phyloP scores from a whole-genome alignment of 192 early-diverging fungal species.

The Entomortierella parvispora region DNA sequence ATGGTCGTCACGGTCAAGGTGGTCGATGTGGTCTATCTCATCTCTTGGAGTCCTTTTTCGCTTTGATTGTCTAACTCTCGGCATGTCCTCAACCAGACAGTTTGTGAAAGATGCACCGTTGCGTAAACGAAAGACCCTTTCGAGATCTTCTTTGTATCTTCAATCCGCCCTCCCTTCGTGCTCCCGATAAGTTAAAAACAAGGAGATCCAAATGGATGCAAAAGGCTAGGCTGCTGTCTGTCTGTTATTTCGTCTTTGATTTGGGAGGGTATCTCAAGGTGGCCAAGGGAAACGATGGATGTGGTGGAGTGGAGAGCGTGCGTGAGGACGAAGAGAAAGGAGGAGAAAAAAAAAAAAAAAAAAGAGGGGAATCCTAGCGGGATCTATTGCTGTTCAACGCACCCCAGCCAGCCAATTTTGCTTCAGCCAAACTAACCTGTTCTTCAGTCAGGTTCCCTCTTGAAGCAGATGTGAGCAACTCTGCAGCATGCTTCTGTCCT shows the following conservation, averaged over 20 bases:
- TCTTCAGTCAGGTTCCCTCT: slow-evolving; percentile 46
- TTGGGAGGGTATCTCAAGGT: not conserved
- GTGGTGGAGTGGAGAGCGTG: not conserved
- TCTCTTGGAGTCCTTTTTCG: no score
- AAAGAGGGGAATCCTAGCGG: slow-evolving; percentile 14
- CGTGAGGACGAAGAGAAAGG: not conserved
- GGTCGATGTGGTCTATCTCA: no score
- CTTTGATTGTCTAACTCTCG: no score
- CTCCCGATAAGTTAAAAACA: no score
- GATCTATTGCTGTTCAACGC: slow-evolving; percentile 32
- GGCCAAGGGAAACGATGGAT: not conserved
- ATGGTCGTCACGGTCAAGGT: no score
- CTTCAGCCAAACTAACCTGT: slow-evolving; percentile 50
- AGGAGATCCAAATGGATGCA: not conserved
- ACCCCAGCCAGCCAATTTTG: slow-evolving; percentile 45
- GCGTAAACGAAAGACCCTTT: no score
- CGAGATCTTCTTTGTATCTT: no score
- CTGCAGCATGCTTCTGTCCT: slow-evolving; percentile 27
- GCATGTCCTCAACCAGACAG: no score
- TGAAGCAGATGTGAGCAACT: slow-evolving; percentile 22
- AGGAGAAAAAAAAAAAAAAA: slow-evolving; percentile 3
- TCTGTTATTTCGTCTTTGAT: no score
- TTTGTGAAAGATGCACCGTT: no score
- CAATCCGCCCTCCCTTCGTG: no score
- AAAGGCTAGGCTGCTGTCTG: not conserved